Evolutionary conservation across 2,329 filamentous ascomycete genomes (phyloP).

Genomic region (Fusarium pseudonygamai): DNA sequence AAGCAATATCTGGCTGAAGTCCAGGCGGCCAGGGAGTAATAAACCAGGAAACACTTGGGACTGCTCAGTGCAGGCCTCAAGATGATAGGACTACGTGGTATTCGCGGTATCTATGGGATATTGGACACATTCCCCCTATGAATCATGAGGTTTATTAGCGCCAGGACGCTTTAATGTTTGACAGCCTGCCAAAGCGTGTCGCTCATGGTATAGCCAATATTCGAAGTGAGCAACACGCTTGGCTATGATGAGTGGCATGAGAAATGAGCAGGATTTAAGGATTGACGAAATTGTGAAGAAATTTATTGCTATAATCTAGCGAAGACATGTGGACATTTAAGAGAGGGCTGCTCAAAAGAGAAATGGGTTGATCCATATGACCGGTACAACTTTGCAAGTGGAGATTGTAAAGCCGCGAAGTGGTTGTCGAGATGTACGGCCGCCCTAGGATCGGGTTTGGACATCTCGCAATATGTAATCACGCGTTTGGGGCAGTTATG

Average conservation of each 20-base stretch:
- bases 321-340: not conserved
- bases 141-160: not conserved
- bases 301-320: not conserved
- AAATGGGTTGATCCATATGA: not conserved
- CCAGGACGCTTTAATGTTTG: not conserved
- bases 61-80: not conserved
- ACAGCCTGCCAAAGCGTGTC: too few relatives aligned
- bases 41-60: not conserved
- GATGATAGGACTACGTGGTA: not conserved
- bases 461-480: not conserved
- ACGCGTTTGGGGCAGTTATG: not conserved
- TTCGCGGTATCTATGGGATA: too few relatives aligned
- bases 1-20: not conserved
- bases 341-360: not conserved
- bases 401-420: not conserved
- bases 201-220: not conserved
- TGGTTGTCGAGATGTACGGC: not conserved
- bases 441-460: not conserved
- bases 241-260: not conserved
- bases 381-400: not conserved
- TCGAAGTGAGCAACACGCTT: not conserved
- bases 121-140: not conserved
- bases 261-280: not conserved
- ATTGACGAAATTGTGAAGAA: not conserved
- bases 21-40: not conserved